Percentiles rank a stretch among this genome's conserved stretches.
These are phyloP conservation scores for Saccharomyces hybrid DNA, from an alignment of 1,139 yeast species.

Conservation along the genomic window DNA sequence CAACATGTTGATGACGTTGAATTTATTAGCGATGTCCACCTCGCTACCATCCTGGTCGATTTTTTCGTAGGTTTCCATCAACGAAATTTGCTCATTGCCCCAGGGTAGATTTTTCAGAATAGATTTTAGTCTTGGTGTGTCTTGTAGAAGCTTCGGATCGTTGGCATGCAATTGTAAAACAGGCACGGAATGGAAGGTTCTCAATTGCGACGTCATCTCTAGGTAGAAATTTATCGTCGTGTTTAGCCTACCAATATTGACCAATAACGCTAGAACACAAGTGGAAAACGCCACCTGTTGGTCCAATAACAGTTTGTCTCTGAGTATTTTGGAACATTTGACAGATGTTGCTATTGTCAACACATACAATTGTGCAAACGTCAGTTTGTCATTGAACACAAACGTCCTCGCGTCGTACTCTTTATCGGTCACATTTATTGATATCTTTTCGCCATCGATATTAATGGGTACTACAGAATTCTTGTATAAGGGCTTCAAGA, in stretches of 20 bases:
- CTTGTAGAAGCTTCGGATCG: conserved; percentile 74
- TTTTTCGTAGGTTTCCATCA: conserved; percentile 41
- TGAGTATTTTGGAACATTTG: conserved; percentile 74
- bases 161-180: conserved; percentile 63
- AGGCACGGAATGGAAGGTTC: conserved; percentile 92
- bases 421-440: conserved; percentile 28
- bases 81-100: conserved; percentile 43
- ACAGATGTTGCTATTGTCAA: conserved; percentile 76
- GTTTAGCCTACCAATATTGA: conserved; percentile 88
- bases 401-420: conserved; percentile 28
- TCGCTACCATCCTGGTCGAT: conserved; percentile 8
- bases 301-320: conserved; percentile 65
- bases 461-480: conserved; percentile 17
- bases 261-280: conserved; percentile 76
- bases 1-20: conserved; percentile 62
- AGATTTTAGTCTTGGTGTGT: conserved; percentile 87
- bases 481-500: conserved; percentile 14
- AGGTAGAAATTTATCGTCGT: conserved; percentile 93
- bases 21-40: conserved; percentile 20
- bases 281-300: conserved; percentile 61
- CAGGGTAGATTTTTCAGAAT: conserved; percentile 59
- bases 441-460: conserved; percentile 13
- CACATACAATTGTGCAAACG: conserved; percentile 82
- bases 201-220: conserved; percentile 86
- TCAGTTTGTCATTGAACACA: conserved; percentile 43